phyloP scores from a whole-genome alignment of 1,284 basidiomycete genomes.

The Trichosporon sp. region DNA sequence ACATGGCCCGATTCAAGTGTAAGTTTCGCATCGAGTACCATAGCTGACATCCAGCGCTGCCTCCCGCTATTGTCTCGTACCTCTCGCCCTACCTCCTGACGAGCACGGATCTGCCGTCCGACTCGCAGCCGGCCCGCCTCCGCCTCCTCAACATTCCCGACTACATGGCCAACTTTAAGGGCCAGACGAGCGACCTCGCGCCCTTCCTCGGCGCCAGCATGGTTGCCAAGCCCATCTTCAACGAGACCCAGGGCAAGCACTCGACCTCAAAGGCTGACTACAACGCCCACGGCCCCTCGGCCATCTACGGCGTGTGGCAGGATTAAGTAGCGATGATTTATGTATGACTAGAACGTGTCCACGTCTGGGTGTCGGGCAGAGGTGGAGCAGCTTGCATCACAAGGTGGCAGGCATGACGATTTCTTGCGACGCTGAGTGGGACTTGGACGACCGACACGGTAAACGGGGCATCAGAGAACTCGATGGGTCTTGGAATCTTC shows the following conservation, averaged over 20 bases:
- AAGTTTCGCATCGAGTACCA: slow-evolving; percentile 35
- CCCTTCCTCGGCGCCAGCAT: slow-evolving; percentile 86
- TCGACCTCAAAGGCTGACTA: slow-evolving; percentile 56
- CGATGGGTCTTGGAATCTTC: too few species aligned
- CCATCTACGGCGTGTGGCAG: slow-evolving; percentile 45
- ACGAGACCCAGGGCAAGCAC: slow-evolving; percentile 49
- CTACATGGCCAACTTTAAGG: slow-evolving; percentile 88
- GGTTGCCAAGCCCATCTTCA: slow-evolving; percentile 66
- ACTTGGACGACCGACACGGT: too few species aligned
- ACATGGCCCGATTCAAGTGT: slow-evolving; percentile 78
- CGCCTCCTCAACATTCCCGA: slow-evolving; percentile 78
- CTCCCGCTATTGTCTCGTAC: slow-evolving; percentile 71
- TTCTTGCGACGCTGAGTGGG: too few species aligned
- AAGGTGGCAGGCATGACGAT: too few species aligned
- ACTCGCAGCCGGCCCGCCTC: slow-evolving; percentile 66
- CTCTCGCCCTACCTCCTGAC: slow-evolving; percentile 69
- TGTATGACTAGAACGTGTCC: slow-evolving; percentile 13
- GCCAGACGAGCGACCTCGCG: slow-evolving; percentile 77
- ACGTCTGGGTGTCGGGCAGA: too few species aligned
- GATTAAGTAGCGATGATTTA: slow-evolving; percentile 29
- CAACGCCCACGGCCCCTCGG: slow-evolving; percentile 53
- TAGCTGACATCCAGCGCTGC: slow-evolving; percentile 47
- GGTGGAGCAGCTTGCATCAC: too few species aligned
- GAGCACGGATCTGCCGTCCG: slow-evolving; percentile 61
- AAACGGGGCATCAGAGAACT: too few species aligned